phyloP scores from a whole-genome alignment of 306 rosid genomes.

The Vigna unguiculata region DNA sequence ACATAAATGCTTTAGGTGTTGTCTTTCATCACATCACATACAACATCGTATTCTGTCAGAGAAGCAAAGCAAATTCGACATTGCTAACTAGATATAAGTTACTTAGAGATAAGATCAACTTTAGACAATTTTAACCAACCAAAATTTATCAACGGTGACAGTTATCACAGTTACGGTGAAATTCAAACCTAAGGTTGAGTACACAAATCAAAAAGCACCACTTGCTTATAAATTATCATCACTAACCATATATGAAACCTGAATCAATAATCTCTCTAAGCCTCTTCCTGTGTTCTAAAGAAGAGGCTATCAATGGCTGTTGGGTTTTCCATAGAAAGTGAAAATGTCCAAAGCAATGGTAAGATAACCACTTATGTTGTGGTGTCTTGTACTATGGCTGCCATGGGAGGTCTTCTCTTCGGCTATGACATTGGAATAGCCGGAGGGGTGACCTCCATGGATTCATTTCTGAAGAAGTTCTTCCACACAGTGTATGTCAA shows the following conservation, averaged over 20 bases:
- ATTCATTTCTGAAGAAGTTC: conserved; percentile 69
- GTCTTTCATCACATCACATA: too few species aligned
- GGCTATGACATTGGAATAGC: conserved; percentile 59
- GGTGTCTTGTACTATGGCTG: conserved; percentile 57
- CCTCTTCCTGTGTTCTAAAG: conserved; percentile 6
- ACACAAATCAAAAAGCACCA: conserved; percentile 15
- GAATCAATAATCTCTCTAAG: conserved; percentile 2
- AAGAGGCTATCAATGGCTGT: conserved; percentile 43
- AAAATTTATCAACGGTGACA: conserved; percentile 18
- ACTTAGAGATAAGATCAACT: too few species aligned
- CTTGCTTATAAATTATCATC: neutral
- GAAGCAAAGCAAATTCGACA: too few species aligned
- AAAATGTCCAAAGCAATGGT: conserved; percentile 37
- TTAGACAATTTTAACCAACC: neutral
- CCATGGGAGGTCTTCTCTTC: conserved; percentile 53
- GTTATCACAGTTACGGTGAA: too few species aligned
- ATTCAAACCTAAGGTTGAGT: neutral
- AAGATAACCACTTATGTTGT: conserved; percentile 46
- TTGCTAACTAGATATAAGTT: too few species aligned
- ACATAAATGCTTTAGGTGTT: too few species aligned
- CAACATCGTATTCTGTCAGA: too few species aligned
- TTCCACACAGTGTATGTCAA: conserved; percentile 60
- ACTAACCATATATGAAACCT: neutral
- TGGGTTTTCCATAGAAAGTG: conserved; percentile 42
- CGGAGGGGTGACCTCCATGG: conserved; percentile 81